Percentiles rank a stretch among this genome's conserved stretches.
These are phyloP conservation scores for Omphalotus olearius DNA, from an alignment of 1,284 basidiomycete species.

Conservation along the genomic window DNA sequence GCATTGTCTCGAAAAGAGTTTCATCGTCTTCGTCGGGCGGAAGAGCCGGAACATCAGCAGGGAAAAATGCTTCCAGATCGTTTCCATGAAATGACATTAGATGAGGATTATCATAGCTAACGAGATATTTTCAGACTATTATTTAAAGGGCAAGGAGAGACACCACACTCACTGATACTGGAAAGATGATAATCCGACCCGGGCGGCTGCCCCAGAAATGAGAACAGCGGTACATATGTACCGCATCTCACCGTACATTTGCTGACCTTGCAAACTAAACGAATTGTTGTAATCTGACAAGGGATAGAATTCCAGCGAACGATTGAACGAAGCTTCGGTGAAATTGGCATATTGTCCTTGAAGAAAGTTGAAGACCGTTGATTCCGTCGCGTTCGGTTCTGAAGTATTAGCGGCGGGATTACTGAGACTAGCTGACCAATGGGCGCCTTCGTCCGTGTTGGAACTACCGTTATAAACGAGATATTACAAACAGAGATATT, in stretches of 20 bases:
- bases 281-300: slow-evolving; percentile 10
- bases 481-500: too few species aligned
- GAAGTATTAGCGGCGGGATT: slow-evolving; percentile 14
- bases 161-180: slow-evolving; percentile 8
- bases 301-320: slow-evolving; percentile 10
- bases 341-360: slow-evolving; percentile 13
- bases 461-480: slow-evolving; percentile 9
- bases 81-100: slow-evolving; percentile 11
- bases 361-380: slow-evolving; percentile 15
- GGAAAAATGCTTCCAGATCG: slow-evolving; percentile 10
- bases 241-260: slow-evolving; percentile 17
- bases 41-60: not conserved
- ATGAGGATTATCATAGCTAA: slow-evolving; percentile 13
- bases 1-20: slow-evolving; percentile 11
- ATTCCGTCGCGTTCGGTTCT: slow-evolving; percentile 9
- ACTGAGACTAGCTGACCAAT: slow-evolving; percentile 12
- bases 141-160: too few species aligned
- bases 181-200: not conserved
- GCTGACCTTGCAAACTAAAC: slow-evolving; percentile 12
- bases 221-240: slow-evolving; percentile 16
- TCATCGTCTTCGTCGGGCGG: slow-evolving; percentile 6
- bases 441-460: slow-evolving; percentile 17
- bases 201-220: slow-evolving; percentile 9
- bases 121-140: not conserved
- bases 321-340: slow-evolving; percentile 6